These are phyloP conservation scores for Sherardia arvensis DNA, from an alignment of 257 asterid genomes.

Conservation along the genomic window DNA sequence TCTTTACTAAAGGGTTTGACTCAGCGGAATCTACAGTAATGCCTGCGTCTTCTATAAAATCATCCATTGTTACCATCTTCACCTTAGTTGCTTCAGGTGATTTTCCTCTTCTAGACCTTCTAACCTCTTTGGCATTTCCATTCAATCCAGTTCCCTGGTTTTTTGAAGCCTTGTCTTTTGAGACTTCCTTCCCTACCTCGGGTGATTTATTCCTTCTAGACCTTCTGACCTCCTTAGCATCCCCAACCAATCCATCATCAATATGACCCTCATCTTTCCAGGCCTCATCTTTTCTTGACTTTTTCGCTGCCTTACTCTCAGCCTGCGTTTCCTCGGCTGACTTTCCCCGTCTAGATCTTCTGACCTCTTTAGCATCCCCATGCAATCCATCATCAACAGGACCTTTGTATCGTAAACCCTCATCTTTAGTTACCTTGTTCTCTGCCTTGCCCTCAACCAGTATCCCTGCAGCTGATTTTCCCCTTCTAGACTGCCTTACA, in stretches of 20 bases:
- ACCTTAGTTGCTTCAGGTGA: not conserved
- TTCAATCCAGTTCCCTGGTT: not conserved
- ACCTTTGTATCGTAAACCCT: not conserved
- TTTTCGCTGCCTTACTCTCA: not conserved
- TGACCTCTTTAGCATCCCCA: not conserved
- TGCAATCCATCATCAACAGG: not conserved
- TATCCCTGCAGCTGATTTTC: not conserved
- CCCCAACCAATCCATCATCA: not conserved
- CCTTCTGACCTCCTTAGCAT: not conserved
- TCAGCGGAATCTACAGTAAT: not conserved
- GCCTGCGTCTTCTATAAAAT: not conserved
- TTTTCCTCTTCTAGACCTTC: not conserved
- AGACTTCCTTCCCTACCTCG: not conserved
- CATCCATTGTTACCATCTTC: not conserved
- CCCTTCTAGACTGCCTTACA: not conserved
- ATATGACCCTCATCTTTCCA: not conserved
- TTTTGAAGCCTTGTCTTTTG: not conserved
- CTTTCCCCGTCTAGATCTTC: not conserved
- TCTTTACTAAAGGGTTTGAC: not conserved
- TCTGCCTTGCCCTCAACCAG: not conserved
- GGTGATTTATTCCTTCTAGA: not conserved
- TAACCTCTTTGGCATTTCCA: constrained; percentile 2
- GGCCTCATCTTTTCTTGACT: not conserved
- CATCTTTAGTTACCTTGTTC: not conserved
- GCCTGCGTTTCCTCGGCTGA: not conserved